Conservation (phyloP, 495 filamentous ascomycete genomes). For the Acidomyces sp. region DNA sequence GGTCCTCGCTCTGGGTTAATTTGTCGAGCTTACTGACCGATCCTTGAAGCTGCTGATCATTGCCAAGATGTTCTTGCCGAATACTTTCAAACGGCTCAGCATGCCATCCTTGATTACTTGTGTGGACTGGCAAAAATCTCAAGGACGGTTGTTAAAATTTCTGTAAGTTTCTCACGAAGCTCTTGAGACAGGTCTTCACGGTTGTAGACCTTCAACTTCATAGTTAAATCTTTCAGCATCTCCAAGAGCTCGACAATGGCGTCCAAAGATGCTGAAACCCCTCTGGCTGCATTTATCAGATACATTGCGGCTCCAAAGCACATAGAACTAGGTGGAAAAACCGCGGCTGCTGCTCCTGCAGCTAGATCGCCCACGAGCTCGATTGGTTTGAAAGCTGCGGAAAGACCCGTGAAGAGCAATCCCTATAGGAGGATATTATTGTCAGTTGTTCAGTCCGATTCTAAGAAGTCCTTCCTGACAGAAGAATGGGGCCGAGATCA, state of each 20-base stretch:
- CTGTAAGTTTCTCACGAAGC: conserved; percentile 22
- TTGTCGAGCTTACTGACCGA: conserved; percentile 22
- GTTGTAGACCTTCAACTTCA: conserved; percentile 23
- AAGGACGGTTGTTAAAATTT: conserved; percentile 26
- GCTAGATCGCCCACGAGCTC: conserved; percentile 12
- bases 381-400: neutral
- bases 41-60: conserved; percentile 22
- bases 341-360: conserved; percentile 20
- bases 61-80: conserved; percentile 22
- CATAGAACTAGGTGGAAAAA: conserved; percentile 23
- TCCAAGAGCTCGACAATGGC: conserved; percentile 25
- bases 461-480: no score
- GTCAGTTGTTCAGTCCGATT: neutral
- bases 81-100: conserved; percentile 18
- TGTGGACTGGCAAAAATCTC: conserved; percentile 29
- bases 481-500: no score
- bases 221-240: conserved; percentile 27
- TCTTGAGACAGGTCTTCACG: conserved; percentile 21
- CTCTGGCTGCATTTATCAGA: conserved; percentile 27
- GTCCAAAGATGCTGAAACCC: conserved; percentile 25
- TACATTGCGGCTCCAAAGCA: conserved; percentile 27
- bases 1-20: conserved; percentile 22
- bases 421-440: neutral
- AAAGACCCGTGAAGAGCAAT: neutral
- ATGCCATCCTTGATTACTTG: conserved; percentile 24